Conservation (phyloP, 768 basidiomycete genomes). For the Pleurotus pulmonarius region DNA sequence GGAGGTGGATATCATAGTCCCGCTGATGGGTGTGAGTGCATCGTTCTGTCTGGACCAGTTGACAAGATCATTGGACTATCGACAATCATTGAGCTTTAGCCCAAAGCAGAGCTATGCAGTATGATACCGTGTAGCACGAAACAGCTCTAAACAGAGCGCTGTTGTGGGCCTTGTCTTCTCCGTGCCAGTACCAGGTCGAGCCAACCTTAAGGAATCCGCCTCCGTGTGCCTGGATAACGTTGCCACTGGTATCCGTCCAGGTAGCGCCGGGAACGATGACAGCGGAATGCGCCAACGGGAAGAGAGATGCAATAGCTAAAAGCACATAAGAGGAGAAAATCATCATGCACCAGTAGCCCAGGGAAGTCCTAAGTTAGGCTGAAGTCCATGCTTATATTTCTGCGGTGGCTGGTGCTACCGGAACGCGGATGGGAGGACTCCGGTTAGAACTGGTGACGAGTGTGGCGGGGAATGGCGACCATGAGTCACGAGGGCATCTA, state of each 20-base stretch:
- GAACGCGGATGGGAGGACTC: background rate
- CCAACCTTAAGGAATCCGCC: slow-evolving; percentile 56
- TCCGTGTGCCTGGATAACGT: slow-evolving; percentile 61
- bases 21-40: slow-evolving; percentile 49
- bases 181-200: slow-evolving; percentile 57
- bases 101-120: slow-evolving; percentile 8
- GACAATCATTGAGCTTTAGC: too few species aligned
- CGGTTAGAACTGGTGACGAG: background rate
- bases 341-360: background rate
- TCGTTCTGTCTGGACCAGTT: slow-evolving; percentile 58
- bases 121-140: slow-evolving; percentile 48
- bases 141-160: slow-evolving; percentile 54
- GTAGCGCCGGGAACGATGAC: slow-evolving; percentile 60
- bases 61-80: slow-evolving; percentile 43
- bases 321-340: slow-evolving; percentile 4
- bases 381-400: background rate
- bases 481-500: background rate
- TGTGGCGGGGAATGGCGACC: background rate
- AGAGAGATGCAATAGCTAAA: slow-evolving; percentile 12
- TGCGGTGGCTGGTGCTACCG: background rate
- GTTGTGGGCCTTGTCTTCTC: slow-evolving; percentile 59
- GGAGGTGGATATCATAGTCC: slow-evolving; percentile 52
- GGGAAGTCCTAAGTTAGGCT: background rate
- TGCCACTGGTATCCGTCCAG: slow-evolving; percentile 61
- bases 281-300: slow-evolving; percentile 22